Percentiles rank a stretch among this genome's conserved stretches.
Conservation (phyloP, 805 yeast genomes). For the Nakazawaea pomicola region DNA sequence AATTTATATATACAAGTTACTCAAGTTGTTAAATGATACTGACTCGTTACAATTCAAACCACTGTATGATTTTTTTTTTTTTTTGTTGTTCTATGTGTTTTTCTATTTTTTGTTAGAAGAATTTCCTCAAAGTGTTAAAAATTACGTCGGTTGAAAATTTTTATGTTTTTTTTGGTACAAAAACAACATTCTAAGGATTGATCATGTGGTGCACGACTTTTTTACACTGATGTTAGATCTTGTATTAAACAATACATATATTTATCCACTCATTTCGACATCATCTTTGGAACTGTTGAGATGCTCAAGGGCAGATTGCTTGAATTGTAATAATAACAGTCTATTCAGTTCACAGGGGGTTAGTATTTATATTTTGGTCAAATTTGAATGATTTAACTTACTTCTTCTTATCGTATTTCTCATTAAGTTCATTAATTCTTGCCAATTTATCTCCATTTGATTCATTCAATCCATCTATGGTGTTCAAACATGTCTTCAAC, state of each 20-base stretch:
- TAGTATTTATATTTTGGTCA: slow-evolving; percentile 14
- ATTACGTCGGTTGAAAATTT: no score
- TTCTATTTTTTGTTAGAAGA: not conserved
- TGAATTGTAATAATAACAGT: slow-evolving; percentile 5
- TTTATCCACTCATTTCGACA: not conserved
- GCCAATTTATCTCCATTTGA: slow-evolving; percentile 31
- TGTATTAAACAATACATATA: no score
- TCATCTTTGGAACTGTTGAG: not conserved
- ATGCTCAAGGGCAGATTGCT: slow-evolving; percentile 1
- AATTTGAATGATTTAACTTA: slow-evolving; percentile 10
- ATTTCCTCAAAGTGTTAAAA: no score
- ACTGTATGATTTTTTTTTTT: not conserved
- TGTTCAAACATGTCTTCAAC: slow-evolving; percentile 30
- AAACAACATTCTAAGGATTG: no score
- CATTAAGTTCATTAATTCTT: slow-evolving; percentile 28
- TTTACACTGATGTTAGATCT: not conserved
- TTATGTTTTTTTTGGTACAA: not conserved
- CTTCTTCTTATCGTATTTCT: slow-evolving; percentile 25
- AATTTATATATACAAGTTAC: slow-evolving; percentile 13
- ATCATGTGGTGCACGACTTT: not conserved
- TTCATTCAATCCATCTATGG: slow-evolving; percentile 40
- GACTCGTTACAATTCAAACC: no score
- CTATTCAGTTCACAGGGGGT: not conserved
- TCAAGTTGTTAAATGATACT: slow-evolving; percentile 9
- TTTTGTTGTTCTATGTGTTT: not conserved